These are phyloP conservation scores for Clavariopsis aquatica DNA, from an alignment of 495 filamentous ascomycete species.

Conservation along the genomic window DNA sequence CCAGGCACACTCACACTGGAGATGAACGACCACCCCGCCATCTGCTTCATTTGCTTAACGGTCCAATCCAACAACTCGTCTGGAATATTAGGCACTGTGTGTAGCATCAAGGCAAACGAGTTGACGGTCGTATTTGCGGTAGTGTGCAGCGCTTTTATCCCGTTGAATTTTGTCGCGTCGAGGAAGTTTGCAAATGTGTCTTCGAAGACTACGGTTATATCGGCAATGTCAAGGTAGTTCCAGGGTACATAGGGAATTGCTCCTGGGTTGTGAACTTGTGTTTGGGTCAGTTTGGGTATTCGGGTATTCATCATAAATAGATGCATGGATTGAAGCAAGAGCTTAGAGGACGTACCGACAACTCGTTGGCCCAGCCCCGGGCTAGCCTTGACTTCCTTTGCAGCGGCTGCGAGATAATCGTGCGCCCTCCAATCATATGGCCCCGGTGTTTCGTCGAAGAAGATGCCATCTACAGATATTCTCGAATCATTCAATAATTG, in stretches of 20 bases:
- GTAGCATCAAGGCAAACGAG: constrained; percentile 26
- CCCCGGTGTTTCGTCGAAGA: constrained; percentile 36
- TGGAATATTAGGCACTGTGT: constrained; percentile 20
- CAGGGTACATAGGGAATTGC: constrained; percentile 18
- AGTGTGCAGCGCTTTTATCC: constrained; percentile 4
- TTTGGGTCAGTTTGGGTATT: background rate
- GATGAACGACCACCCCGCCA: constrained; percentile 24
- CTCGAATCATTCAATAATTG: constrained; percentile 1
- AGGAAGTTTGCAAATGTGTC: constrained; percentile 24
- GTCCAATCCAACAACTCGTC: constrained; percentile 28
- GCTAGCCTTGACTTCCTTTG: constrained; percentile 36
- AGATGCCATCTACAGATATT: constrained; percentile 28
- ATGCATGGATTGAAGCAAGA: background rate
- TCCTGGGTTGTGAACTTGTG: constrained; percentile 30
- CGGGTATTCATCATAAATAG: too few relatives aligned
- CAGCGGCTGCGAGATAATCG: constrained; percentile 42
- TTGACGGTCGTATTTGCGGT: background rate
- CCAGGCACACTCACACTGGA: constrained; percentile 3
- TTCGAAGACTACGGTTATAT: constrained; percentile 35
- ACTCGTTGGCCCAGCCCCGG: constrained; percentile 15
- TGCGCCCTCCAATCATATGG: constrained; percentile 37
- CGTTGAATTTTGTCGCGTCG: constrained; percentile 15
- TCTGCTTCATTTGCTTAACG: constrained; percentile 17
- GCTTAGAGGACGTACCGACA: constrained; percentile 19
- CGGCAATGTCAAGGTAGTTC: constrained; percentile 33